Conservation (phyloP, 2,329 filamentous ascomycete species). For the Beauveria bassiana region DNA sequence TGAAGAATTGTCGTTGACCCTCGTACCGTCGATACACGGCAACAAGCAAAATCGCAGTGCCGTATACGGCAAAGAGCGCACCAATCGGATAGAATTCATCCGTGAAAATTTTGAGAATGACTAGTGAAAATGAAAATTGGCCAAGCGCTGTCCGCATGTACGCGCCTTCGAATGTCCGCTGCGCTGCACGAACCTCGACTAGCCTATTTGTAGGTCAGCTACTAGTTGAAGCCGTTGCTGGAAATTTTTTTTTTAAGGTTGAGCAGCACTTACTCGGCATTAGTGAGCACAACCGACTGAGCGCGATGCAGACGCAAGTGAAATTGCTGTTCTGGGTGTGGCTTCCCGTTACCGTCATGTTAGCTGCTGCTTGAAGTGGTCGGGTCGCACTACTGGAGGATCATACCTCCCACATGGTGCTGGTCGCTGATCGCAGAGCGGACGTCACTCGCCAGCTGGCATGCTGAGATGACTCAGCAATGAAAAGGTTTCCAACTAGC, state of each 20-base stretch:
- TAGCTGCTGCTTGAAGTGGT: background rate
- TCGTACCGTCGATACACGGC: conserved; percentile 81
- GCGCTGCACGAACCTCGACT: conserved; percentile 88
- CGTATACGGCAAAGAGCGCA: conserved; percentile 91
- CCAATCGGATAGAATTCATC: conserved; percentile 94
- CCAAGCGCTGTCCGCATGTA: conserved; percentile 92
- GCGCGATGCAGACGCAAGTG: conserved; percentile 74
- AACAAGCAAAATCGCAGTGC: conserved; percentile 73
- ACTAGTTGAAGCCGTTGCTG: background rate
- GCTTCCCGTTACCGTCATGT: conserved; percentile 25
- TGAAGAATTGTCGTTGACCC: conserved; percentile 91
- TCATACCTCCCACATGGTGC: conserved; percentile 10
- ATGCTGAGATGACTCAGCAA: background rate
- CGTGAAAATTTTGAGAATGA: conserved; percentile 91
- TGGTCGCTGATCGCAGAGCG: background rate
- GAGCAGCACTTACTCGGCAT: conserved; percentile 50
- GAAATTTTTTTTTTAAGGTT: background rate
- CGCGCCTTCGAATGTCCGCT: conserved; percentile 93
- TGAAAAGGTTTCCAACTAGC: background rate
- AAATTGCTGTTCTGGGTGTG: conserved; percentile 63
- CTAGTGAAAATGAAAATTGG: conserved; percentile 89
- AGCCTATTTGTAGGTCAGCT: conserved; percentile 40
- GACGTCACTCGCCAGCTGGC: background rate
- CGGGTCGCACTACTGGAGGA: background rate
- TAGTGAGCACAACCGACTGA: conserved; percentile 68